Percentiles rank a stretch among this genome's conserved stretches.
Conservation (phyloP, 805 yeast species). For the Nakazawaea populi region DNA sequence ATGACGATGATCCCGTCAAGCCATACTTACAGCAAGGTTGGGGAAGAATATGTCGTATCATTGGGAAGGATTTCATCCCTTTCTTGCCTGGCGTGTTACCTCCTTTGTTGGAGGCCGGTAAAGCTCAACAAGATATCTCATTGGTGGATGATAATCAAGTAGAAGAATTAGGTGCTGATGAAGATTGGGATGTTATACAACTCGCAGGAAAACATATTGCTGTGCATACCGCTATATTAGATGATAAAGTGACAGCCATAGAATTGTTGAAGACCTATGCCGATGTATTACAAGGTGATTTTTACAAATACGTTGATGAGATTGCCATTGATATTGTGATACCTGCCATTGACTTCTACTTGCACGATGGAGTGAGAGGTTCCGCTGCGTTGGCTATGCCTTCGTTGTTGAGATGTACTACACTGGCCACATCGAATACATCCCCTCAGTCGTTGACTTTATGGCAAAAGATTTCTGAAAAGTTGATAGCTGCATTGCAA, state of each 20-base stretch:
- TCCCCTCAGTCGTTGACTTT: conserved; percentile 57
- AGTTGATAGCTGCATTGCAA: conserved; percentile 60
- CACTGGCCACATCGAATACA: conserved; percentile 41
- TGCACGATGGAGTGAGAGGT: conserved; percentile 91
- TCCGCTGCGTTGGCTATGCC: conserved; percentile 86
- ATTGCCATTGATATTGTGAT: conserved; percentile 72
- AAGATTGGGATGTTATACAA: conserved; percentile 93
- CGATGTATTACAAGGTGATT: conserved; percentile 72
- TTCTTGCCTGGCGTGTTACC: conserved; percentile 82
- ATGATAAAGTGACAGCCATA: conserved; percentile 90
- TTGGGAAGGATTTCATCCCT: conserved; percentile 83
- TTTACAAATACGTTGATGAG: conserved; percentile 77
- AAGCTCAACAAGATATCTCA: conserved; percentile 83
- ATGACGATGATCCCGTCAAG: conserved; percentile 84
- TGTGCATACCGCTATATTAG: conserved; percentile 89
- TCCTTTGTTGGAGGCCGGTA: conserved; percentile 80
- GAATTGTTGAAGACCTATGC: conserved; percentile 84
- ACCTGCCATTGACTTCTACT: conserved; percentile 85
- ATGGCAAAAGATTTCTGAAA: conserved; percentile 67
- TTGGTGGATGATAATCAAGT: conserved; percentile 85
- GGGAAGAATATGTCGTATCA: conserved; percentile 85
- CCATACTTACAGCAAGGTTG: conserved; percentile 90
- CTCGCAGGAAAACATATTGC: conserved; percentile 91
- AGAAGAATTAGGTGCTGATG: conserved; percentile 74
- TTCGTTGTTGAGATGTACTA: conserved; percentile 59